Evolutionary conservation across 2,329 filamentous ascomycete genomes (phyloP), one percentile per base, ranked within the genome.

Genomic region (Tolypocladium amazonense): DNA sequence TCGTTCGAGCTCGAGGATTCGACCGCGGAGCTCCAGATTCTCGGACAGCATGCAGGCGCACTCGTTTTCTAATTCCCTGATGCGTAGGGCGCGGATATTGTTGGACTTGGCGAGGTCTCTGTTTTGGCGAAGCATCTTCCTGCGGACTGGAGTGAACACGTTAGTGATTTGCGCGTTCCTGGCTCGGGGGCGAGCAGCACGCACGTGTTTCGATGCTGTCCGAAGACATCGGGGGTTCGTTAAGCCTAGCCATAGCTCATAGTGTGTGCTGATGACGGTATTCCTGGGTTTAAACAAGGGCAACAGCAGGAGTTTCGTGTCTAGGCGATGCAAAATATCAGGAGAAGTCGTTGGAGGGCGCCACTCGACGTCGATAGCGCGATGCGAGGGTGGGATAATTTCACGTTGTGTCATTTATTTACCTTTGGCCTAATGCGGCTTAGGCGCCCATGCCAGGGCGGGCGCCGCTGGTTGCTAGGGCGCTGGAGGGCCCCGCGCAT

Each of bases 31-130:
- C 58, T 86, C 81, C 59, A 93, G 80, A 69, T 94, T 94, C 66
- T 94, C 89, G n/a, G 88, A 85, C 30, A 92, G 78, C 64, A 92
- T 81, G 56, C 86, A 84, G 47, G 88, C 85, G 63, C 84, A 86
- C 72, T 95, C 89, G 69, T 86, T 84, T 69, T 93, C 89, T 61
- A 94, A 81, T 63, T 80, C 84, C 62, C 89, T 86, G 67, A 94
- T 92, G 65, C 88, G 87, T 38, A 90, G 79, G 38, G 88, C 89
- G 71, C 92, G 88, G 57, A 83, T 81, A 30, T 89, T 90, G 75
- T 95, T 94, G 67, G 82, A 84, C 70, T 87, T 86, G 63, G 89
- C 89, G 64, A 94, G 88, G 68, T 94, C 90, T 73, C 89, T 84
- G 71, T 95, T 95, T 71, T 94, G 90, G 59, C 90, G 84, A 67